Conservation (phyloP, 2,329 filamentous ascomycete species). For the Curvularia eragrostidis region DNA sequence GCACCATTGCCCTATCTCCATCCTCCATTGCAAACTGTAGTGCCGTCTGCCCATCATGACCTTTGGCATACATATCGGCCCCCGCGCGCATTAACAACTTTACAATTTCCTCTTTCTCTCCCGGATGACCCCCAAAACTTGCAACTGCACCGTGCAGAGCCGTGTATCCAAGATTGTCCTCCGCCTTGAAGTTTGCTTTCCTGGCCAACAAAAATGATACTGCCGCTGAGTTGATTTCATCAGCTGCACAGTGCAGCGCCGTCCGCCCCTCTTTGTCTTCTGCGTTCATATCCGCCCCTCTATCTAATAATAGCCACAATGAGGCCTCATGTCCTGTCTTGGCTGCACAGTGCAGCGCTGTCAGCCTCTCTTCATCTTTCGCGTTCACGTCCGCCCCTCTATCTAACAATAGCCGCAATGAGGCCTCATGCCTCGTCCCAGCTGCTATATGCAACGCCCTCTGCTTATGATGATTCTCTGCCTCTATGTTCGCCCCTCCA, state of each 20-base stretch:
- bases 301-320: background rate
- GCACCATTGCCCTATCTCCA: background rate
- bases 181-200: no score
- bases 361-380: background rate
- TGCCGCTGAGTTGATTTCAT: no score
- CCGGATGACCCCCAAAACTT: no score
- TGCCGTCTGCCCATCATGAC: no score
- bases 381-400: background rate
- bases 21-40: no score
- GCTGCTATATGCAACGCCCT: background rate
- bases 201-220: no score
- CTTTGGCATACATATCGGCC: no score
- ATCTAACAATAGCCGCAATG: background rate
- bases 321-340: no score
- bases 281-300: background rate
- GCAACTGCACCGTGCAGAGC: no score
- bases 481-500: background rate
- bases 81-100: no score
- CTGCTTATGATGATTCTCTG: rapidly evolving
- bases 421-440: background rate
- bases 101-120: no score
- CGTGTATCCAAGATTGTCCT: no score
- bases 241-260: background rate
- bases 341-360: background rate
- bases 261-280: background rate